Evolutionary conservation across 495 filamentous ascomycete species (phyloP), one percentile per base, ranked within the genome.

Genomic region (Penicillium parvum): DNA sequence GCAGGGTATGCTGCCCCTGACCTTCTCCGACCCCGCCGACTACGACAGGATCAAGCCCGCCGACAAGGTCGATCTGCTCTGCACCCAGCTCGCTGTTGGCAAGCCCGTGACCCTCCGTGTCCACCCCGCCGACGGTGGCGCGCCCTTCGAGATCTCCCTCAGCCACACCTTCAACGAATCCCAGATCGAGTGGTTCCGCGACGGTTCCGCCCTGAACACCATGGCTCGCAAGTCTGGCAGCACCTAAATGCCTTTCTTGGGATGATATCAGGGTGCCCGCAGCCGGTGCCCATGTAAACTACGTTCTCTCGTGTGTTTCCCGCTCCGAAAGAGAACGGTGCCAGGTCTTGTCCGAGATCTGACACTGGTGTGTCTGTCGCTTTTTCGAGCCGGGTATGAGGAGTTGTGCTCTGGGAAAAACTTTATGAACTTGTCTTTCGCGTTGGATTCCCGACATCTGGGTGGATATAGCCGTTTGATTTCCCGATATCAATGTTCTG

Each of bases 1-100:
- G 84, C 92, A 98, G 80, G 92, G 92, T 74, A 92, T 98, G 89
- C 87, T 98, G 73, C 92, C 92, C 58, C 78, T 98, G 37, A 96
- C 90, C 53, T 98, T 98, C 73, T 64, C 79, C 39, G 83, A 96
- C 61, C 92, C 94, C 18, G 94, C 83, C 63, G 92, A 98, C 70
- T 98, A 98, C 69, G 92, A 98, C 66, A 92, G 86, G 76, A 95
- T 98, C 72, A 77, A 85, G 61, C 87, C 89, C 49, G 83, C 90
- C 20, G 94, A 96, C 78, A 90, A 83, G 71, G 81, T 96, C 53
- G 87, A 95, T 63, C 73, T 98, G 17, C 64, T 89, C 63, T 88
- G 83, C 81, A 96, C 94, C 14, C 78, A 97, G 72, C 73, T 98
- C 25, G 88, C 77, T 36, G 90, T 95, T 53, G 94, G 90, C 66